Percentiles rank a stretch among this genome's conserved stretches.
Evolutionary conservation across 2,329 filamentous ascomycete species (phyloP).

Genomic region (Cordyceps fumosorosea): DNA sequence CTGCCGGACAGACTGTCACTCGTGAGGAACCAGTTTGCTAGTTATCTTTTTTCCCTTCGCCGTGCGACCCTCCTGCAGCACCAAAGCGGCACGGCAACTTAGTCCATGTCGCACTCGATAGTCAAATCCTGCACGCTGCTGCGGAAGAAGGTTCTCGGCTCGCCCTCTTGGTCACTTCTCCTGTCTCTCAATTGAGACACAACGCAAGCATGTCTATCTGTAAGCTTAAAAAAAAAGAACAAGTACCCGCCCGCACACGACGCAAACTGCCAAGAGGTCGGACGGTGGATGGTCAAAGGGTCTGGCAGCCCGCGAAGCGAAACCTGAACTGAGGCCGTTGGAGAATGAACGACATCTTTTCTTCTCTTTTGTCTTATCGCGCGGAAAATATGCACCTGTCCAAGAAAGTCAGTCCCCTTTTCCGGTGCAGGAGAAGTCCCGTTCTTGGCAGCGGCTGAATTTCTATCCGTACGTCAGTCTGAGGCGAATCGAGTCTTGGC

Average conservation of each 20-base stretch:
- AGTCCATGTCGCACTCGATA: too few species aligned
- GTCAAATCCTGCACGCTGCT: too few species aligned
- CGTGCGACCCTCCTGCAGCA: too few species aligned
- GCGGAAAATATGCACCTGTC: neutral
- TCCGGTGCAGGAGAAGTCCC: neutral
- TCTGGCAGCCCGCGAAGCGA: neutral
- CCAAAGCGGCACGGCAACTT: too few species aligned
- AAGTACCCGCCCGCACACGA: neutral
- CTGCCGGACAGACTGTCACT: too few species aligned
- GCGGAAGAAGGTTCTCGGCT: too few species aligned
- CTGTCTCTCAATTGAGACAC: neutral
- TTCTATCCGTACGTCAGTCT: neutral
- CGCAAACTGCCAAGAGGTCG: constrained; percentile 2
- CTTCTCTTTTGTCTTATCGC: neutral
- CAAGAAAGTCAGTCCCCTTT: neutral
- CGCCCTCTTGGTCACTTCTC: neutral
- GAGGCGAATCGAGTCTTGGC: neutral
- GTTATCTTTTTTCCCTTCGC: too few species aligned
- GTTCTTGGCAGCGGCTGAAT: constrained; percentile 1
- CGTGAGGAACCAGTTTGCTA: too few species aligned
- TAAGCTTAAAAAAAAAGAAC: neutral
- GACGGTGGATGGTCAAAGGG: neutral
- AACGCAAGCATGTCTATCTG: neutral
- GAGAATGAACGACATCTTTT: neutral
- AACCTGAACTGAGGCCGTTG: neutral